Evolutionary conservation across 345 rosid genomes (phyloP).

Genomic region (Bruguiera sexangula): DNA sequence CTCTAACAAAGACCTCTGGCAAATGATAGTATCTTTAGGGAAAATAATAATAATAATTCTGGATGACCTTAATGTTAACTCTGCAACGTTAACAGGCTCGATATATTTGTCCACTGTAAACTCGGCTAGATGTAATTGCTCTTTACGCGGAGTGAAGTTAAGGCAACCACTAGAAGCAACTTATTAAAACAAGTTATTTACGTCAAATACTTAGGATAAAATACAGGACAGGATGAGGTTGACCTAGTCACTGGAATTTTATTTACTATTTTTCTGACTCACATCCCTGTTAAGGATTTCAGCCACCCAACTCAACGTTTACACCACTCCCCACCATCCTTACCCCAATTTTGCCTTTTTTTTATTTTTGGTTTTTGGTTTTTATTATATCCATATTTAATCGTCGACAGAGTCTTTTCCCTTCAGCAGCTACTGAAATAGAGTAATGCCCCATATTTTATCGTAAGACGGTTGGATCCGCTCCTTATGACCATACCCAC

Average conservation of each 20-base stretch:
- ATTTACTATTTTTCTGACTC: neutral
- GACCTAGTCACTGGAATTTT: neutral
- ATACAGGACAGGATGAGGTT: neutral
- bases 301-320: neutral
- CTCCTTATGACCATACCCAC: constrained; percentile 61
- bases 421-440: neutral
- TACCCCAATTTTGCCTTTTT: too few species aligned
- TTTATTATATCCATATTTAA: neutral
- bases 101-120: neutral
- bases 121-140: too few species aligned
- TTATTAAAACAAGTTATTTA: neutral
- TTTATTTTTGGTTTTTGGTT: neutral
- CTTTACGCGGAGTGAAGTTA: constrained; percentile 30
- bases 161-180: constrained; percentile 33
- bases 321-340: neutral
- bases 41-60: too few species aligned
- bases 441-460: neutral
- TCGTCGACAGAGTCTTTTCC: neutral
- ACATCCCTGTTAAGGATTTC: constrained; percentile 1
- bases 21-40: neutral
- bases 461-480: neutral
- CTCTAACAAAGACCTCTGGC: neutral
- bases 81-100: neutral
- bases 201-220: neutral
- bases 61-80: too few species aligned